These are phyloP conservation scores for Lachnellula arida DNA, from an alignment of 2,329 filamentous ascomycete genomes.

Conservation along the genomic window DNA sequence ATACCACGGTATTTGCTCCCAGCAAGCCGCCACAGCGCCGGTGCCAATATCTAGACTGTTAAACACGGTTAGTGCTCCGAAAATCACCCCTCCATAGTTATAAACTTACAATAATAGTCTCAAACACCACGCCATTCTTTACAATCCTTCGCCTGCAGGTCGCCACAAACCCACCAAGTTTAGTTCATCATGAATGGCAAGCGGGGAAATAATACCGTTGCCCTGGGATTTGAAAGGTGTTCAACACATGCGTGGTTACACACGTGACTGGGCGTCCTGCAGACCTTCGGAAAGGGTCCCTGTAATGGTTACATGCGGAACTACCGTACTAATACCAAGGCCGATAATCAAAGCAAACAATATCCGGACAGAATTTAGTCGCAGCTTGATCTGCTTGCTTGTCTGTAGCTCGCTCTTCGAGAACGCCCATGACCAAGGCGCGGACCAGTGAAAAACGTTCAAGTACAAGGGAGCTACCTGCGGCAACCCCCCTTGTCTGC, in stretches of 20 bases:
- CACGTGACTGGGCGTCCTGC: not conserved
- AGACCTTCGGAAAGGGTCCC: not conserved
- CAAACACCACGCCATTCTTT: not conserved
- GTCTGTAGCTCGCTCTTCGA: no score
- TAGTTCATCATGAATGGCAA: not conserved
- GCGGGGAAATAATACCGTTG: conserved; percentile 1
- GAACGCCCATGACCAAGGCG: no score
- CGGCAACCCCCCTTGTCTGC: no score
- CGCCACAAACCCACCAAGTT: not conserved
- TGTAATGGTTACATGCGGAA: not conserved
- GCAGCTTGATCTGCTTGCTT: no score
- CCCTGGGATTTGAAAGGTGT: not conserved
- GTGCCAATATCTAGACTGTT: not conserved
- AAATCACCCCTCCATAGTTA: not conserved
- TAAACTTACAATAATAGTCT: not conserved
- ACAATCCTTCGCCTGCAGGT: not conserved
- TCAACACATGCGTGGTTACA: not conserved
- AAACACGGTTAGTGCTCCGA: not conserved
- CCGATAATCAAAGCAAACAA: not conserved
- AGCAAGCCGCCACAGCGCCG: not conserved
- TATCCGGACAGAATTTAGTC: no score
- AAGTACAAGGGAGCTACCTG: no score
- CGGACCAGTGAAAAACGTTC: no score
- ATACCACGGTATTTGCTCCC: not conserved
- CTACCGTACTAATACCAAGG: not conserved